Conservation (phyloP, 768 basidiomycete species). For the Clavaria fumosa region DNA sequence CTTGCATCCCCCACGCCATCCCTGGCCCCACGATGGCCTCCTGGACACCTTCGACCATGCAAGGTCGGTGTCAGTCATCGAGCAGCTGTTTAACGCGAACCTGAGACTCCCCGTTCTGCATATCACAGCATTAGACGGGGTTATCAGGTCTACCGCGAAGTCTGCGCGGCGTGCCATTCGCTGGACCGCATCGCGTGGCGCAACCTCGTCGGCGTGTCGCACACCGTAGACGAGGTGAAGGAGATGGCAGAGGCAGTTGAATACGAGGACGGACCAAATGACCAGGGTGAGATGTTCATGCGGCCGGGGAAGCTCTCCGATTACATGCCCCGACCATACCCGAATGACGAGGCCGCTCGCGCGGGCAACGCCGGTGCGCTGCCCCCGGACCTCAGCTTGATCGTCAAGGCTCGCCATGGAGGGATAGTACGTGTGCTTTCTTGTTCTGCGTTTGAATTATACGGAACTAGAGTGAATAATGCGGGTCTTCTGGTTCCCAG, state of each 20-base stretch:
- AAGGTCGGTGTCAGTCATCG: constrained; percentile 41
- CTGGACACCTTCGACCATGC: constrained; percentile 94
- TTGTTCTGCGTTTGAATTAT: constrained; percentile 2
- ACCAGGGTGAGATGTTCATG: constrained; percentile 95
- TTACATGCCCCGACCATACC: constrained; percentile 89
- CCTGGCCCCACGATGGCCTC: constrained; percentile 82
- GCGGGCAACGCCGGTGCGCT: constrained; percentile 89
- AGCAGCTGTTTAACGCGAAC: constrained; percentile 8
- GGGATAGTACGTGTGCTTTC: constrained; percentile 53
- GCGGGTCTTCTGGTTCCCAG: too few relatives aligned
- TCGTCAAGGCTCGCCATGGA: constrained; percentile 96
- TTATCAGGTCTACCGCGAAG: constrained; percentile 96
- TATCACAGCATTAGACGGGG: constrained; percentile 89
- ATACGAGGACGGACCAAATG: constrained; percentile 91
- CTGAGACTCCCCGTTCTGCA: too few relatives aligned
- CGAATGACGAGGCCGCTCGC: constrained; percentile 95
- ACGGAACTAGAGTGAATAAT: too few relatives aligned
- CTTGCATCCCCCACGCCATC: constrained; percentile 72
- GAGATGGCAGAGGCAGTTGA: constrained; percentile 93
- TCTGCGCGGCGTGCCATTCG: constrained; percentile 97
- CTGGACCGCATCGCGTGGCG: constrained; percentile 99
- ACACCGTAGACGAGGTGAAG: constrained; percentile 82
- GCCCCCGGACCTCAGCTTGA: constrained; percentile 93
- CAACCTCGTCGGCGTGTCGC: constrained; percentile 95
- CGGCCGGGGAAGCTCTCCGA: constrained; percentile 97